A percentile compares a stretch with the other conserved stretches of the same genome.
phyloP scores from a whole-genome alignment of 2,329 filamentous ascomycete genomes.

The Curvularia sp. region DNA sequence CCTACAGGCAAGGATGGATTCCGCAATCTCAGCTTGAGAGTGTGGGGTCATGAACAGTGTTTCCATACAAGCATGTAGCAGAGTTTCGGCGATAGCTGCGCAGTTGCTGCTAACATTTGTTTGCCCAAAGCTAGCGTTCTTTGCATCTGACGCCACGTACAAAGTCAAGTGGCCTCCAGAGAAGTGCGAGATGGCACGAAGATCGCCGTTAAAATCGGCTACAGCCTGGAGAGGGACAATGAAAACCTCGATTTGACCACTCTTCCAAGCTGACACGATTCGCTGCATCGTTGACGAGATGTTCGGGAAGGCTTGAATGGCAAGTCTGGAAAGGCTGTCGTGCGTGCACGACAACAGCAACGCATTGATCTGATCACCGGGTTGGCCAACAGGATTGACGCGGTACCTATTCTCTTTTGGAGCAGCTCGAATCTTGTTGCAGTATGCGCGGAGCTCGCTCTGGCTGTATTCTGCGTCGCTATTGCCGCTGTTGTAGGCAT shows the following conservation, averaged over 20 bases:
- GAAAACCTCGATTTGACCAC: conserved; percentile 42
- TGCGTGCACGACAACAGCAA: conserved; percentile 51
- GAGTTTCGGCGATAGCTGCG: conserved; percentile 43
- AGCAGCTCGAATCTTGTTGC: conserved; percentile 52
- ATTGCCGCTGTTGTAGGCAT: conserved; percentile 55
- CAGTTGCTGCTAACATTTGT: conserved; percentile 47
- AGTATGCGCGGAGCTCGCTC: conserved; percentile 58
- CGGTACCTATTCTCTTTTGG: conserved; percentile 53
- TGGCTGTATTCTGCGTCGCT: conserved; percentile 58
- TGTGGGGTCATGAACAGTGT: conserved; percentile 45
- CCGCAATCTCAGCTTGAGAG: conserved; percentile 42
- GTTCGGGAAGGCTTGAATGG: conserved; percentile 56
- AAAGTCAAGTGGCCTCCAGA: conserved; percentile 39
- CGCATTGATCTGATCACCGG: conserved; percentile 54
- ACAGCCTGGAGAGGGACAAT: conserved; percentile 46
- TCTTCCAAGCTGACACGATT: conserved; percentile 44
- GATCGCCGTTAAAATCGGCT: conserved; percentile 42
- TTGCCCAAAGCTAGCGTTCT: conserved; percentile 27
- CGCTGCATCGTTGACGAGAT: conserved; percentile 42
- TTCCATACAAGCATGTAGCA: conserved; percentile 45
- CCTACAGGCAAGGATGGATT: conserved; percentile 43
- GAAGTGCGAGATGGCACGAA: conserved; percentile 47
- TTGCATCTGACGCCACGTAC: conserved; percentile 43
- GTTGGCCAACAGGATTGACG: conserved; percentile 51
- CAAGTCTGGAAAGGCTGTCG: conserved; percentile 43